phyloP scores from a whole-genome alignment of 176 grass and related monocot genomes.

The Tuctoria greenei region DNA sequence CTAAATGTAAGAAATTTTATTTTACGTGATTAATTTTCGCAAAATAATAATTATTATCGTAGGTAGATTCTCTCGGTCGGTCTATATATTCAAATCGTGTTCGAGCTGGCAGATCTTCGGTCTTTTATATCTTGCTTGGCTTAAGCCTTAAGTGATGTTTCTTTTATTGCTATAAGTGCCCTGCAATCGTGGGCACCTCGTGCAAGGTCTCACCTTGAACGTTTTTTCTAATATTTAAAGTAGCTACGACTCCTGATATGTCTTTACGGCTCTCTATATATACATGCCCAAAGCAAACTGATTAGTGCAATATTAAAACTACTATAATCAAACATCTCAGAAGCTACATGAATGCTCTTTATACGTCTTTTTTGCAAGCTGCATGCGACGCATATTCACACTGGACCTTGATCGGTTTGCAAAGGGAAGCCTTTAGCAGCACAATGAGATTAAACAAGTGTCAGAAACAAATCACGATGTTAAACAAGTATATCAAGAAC shows the following conservation, averaged over 20 bases:
- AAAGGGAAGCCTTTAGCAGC: background rate
- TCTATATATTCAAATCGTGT: background rate
- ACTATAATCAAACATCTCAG: background rate
- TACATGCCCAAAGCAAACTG: background rate
- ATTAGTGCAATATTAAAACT: background rate
- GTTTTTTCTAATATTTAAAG: constrained; percentile 17
- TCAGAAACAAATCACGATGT: background rate
- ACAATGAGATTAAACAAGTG: background rate
- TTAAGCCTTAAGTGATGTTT: constrained; percentile 48
- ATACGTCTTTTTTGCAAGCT: background rate
- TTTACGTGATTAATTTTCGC: background rate
- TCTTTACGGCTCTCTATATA: background rate
- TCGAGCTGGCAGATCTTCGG: constrained; percentile 11
- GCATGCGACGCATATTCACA: constrained; percentile 1
- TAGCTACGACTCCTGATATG: background rate
- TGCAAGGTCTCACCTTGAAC: constrained; percentile 14
- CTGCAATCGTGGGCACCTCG: constrained; percentile 34
- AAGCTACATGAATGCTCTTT: constrained; percentile 3
- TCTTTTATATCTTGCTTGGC: constrained; percentile 9
- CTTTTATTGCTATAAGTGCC: background rate
- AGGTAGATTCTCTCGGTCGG: background rate
- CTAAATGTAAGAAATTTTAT: background rate
- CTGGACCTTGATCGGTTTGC: constrained; percentile 7
- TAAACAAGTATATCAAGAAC: background rate
- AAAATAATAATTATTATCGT: constrained; percentile 4